phyloP scores from a whole-genome alignment of 768 basidiomycete species.

The Chalciporus piperatus region DNA sequence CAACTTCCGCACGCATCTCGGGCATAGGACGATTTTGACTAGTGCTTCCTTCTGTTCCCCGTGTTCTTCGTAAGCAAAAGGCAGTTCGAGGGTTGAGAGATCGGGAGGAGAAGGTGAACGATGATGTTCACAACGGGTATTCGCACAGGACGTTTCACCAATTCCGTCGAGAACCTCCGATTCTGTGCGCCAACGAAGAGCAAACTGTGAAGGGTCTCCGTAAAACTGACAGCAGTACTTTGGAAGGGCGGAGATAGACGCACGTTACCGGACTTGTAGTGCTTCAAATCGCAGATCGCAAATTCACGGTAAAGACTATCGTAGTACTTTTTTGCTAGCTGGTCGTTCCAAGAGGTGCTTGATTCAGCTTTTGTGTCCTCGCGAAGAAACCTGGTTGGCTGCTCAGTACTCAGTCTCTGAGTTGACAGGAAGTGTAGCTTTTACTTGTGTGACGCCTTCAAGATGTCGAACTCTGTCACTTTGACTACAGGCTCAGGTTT shows the following conservation, averaged over 20 bases:
- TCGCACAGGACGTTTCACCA: slow-evolving; percentile 87
- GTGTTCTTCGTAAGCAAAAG: slow-evolving; percentile 84
- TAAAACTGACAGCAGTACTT: background rate
- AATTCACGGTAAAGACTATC: slow-evolving; percentile 86
- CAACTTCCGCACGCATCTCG: slow-evolving; percentile 75
- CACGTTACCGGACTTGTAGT: slow-evolving; percentile 90
- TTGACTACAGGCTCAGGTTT: background rate
- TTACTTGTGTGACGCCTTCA: slow-evolving; percentile 71
- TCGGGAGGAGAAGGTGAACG: slow-evolving; percentile 29
- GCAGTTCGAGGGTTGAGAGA: slow-evolving; percentile 81
- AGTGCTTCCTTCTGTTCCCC: slow-evolving; percentile 74
- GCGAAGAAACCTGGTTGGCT: slow-evolving; percentile 64
- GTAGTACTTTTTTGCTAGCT: slow-evolving; percentile 88
- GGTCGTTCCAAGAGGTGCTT: slow-evolving; percentile 66
- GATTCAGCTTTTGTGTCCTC: slow-evolving; percentile 37
- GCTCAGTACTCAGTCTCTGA: slow-evolving; percentile 3
- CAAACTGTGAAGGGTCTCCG: slow-evolving; percentile 51
- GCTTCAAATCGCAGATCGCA: slow-evolving; percentile 90
- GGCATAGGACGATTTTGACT: slow-evolving; percentile 89
- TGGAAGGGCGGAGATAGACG: slow-evolving; percentile 20
- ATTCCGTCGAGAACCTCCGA: slow-evolving; percentile 81
- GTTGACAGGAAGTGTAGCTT: background rate
- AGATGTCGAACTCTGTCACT: slow-evolving; percentile 67
- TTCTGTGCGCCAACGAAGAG: slow-evolving; percentile 93
- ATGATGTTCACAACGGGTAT: slow-evolving; percentile 79